These are phyloP conservation scores for Hebeloma cylindrosporum DNA, from an alignment of 768 basidiomycete species.

Conservation along the genomic window DNA sequence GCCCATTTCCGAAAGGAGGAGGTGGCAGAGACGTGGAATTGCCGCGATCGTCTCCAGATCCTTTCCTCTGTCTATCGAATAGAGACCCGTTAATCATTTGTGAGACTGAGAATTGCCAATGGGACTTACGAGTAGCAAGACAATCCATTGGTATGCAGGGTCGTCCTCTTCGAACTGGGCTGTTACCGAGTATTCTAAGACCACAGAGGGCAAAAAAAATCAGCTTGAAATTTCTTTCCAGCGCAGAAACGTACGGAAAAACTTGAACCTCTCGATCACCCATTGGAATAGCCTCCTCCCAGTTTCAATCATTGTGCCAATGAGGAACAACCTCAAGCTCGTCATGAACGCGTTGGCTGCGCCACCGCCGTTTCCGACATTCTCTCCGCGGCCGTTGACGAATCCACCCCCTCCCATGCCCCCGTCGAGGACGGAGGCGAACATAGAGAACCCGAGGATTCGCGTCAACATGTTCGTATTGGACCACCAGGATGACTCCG, in stretches of 20 bases:
- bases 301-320: slow-evolving; percentile 39
- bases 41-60: slow-evolving; percentile 41
- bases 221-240: not conserved
- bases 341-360: slow-evolving; percentile 21
- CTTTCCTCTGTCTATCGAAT: slow-evolving; percentile 38
- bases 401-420: too few species aligned
- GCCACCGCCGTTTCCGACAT: not conserved
- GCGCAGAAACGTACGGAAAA: slow-evolving; percentile 26
- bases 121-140: slow-evolving; percentile 36
- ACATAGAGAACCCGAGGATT: too few species aligned
- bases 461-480: too few species aligned
- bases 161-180: slow-evolving; percentile 40
- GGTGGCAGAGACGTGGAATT: slow-evolving; percentile 42
- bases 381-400: slow-evolving; percentile 9
- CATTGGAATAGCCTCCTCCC: slow-evolving; percentile 41
- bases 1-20: slow-evolving; percentile 42
- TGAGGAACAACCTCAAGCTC: slow-evolving; percentile 30
- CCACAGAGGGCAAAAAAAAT: not conserved
- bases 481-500: too few species aligned
- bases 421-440: too few species aligned
- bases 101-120: not conserved
- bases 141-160: slow-evolving; percentile 44
- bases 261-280: slow-evolving; percentile 31
- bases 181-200: slow-evolving; percentile 37
- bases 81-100: not conserved